phyloP scores from a whole-genome alignment of 208 protist genomes.

The Lotmaria passim region DNA sequence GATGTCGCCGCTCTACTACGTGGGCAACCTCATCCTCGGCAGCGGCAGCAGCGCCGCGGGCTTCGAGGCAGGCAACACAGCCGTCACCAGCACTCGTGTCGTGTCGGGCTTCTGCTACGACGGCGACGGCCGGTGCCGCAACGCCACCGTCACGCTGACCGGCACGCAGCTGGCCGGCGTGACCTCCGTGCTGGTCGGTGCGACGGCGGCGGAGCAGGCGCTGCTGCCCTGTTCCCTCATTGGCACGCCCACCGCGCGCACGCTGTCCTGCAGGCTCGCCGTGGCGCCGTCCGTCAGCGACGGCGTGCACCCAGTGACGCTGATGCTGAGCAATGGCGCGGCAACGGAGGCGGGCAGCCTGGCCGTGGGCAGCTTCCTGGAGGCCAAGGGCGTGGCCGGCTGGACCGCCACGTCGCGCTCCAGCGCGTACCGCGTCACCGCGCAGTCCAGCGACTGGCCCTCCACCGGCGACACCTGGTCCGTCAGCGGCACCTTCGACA shows the following conservation, averaged over 20 bases:
- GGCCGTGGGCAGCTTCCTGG: slow-evolving; percentile 6
- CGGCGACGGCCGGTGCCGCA: slow-evolving; percentile 6
- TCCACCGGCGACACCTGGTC: slow-evolving; percentile 36
- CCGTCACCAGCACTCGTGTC: neutral
- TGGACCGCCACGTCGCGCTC: slow-evolving; percentile 14
- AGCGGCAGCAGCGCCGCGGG: neutral
- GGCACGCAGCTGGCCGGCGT: slow-evolving; percentile 16
- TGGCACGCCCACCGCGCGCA: neutral
- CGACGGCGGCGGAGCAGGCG: neutral
- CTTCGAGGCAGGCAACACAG: neutral
- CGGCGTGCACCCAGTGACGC: slow-evolving; percentile 25
- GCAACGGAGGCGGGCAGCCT: slow-evolving; percentile 24
- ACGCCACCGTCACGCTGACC: slow-evolving; percentile 13
- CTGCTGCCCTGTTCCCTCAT: slow-evolving; percentile 8
- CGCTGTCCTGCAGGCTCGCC: slow-evolving; percentile 24
- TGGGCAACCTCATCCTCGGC: neutral
- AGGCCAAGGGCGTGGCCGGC: neutral
- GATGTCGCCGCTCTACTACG: slow-evolving; percentile 25
- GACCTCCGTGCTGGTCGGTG: slow-evolving; percentile 17
- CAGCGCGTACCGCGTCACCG: slow-evolving; percentile 19
- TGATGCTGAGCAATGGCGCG: slow-evolving; percentile 8
- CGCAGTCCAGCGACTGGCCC: slow-evolving; percentile 30
- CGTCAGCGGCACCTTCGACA: slow-evolving; percentile 39
- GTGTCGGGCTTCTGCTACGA: neutral
- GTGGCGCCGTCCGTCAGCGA: slow-evolving; percentile 2